These are phyloP conservation scores for Moricandia arvensis DNA, from an alignment of 345 rosid species.

Conservation along the genomic window DNA sequence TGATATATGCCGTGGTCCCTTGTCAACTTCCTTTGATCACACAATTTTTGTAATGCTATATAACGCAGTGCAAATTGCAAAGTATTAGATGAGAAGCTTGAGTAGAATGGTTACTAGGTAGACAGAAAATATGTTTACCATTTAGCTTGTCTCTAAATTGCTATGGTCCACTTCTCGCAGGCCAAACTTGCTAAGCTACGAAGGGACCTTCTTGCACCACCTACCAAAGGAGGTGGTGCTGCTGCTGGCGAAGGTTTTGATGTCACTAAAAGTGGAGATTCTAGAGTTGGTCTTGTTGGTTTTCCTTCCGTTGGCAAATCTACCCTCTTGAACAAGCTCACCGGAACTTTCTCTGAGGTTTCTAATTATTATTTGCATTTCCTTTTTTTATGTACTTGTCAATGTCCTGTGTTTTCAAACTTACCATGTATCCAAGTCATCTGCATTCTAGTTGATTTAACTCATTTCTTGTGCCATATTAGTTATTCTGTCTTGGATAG, in stretches of 20 bases:
- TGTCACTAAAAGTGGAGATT: constrained; percentile 96
- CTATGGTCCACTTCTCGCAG: constrained; percentile 35
- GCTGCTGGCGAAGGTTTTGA: constrained; percentile 96
- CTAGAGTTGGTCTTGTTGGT: constrained; percentile 97
- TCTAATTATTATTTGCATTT: neutral
- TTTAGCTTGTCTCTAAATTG: neutral
- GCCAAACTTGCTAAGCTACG: constrained; percentile 95
- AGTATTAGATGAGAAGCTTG: neutral
- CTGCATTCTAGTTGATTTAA: neutral
- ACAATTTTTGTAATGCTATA: too few relatives aligned
- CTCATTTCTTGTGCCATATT: neutral
- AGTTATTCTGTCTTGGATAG: constrained; percentile 4
- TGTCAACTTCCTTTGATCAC: too few relatives aligned
- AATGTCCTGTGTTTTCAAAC: too few relatives aligned
- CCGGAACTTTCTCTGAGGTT: constrained; percentile 98
- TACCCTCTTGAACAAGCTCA: constrained; percentile 86
- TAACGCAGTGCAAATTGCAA: too few relatives aligned
- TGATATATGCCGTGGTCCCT: too few relatives aligned
- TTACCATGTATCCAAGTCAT: neutral
- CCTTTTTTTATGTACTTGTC: too few relatives aligned
- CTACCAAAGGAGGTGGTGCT: constrained; percentile 87
- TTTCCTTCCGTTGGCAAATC: constrained; percentile 99
- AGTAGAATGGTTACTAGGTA: neutral
- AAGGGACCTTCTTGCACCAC: constrained; percentile 87
- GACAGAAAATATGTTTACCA: neutral